Evolutionary conservation across 768 basidiomycete species (phyloP), one percentile per base, ranked within the genome.

Genomic region (Ramaria rubella): DNA sequence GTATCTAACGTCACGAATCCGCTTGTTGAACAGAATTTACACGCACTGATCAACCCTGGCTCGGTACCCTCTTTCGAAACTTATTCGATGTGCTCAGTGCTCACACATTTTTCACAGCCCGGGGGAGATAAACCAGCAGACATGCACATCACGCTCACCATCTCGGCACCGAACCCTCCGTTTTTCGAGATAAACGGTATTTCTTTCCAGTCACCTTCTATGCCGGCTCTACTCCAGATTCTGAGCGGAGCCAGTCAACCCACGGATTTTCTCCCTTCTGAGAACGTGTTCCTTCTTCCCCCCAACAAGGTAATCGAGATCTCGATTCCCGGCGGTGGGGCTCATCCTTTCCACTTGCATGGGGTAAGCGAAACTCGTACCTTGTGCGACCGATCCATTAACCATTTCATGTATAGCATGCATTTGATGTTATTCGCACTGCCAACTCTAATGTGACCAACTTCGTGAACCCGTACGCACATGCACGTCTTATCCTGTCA

Each of bases 171-270:
- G 21, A 11, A 17, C 54, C 30, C 26, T 31, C 48, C 48, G 8
- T 26, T 26, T 11, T 49, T 49, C 29, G 48, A 59, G 6, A 60
- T 76, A 40, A 77, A 77, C 53, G 65, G 63, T 17, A 59, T 61
- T 44, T 61, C 66, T 27, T 81, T 69, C 62, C 48, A 61, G 2
- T 63, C 72, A 1, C 81, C 81, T 0, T 69, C 71, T 0, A 67
- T 75, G 0, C 82, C 83, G 0, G 75, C 81, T 12, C 73, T 85
- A 9, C 73, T 83, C 15, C 83, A 85, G 60, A 78, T 83, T 36
- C 63, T 85, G 33, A 81, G 77, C 49, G 83, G 83, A 0, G 76
- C 76, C 5, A 68, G 67, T 30, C 68, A 71, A 17, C 73, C 82
- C 0, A 62, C 70, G 19, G 71, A 78, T 1, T 69, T 85, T 15